Evolutionary conservation across 805 yeast species (phyloP).

Genomic region (Candida broadrunensis): DNA sequence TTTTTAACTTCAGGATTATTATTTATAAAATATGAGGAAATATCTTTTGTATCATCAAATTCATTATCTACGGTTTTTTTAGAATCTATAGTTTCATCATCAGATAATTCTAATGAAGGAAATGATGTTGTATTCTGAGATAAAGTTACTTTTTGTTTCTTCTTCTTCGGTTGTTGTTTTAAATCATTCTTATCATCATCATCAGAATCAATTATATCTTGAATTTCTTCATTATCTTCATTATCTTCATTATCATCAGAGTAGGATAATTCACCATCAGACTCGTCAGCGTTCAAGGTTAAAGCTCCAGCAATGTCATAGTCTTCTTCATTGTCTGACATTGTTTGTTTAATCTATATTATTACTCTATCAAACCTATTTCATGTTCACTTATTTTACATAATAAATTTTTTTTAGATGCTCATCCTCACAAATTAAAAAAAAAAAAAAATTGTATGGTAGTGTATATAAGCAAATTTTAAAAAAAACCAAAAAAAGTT

Average conservation of each 20-base stretch:
- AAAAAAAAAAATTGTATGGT: no score
- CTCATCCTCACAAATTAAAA: neutral
- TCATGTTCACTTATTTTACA: no score
- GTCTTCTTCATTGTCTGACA: slow-evolving; percentile 46
- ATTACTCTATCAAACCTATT: no score
- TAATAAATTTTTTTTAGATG: neutral
- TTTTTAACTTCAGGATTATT: slow-evolving; percentile 49
- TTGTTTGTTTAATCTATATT: neutral
- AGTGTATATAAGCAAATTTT: no score
- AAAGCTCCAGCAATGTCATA: slow-evolving; percentile 64
- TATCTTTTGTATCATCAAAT: slow-evolving; percentile 20
- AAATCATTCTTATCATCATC: slow-evolving; percentile 42
- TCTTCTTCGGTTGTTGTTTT: slow-evolving; percentile 23
- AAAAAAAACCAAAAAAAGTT: no score
- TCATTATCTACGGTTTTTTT: slow-evolving; percentile 29
- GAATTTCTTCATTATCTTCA: slow-evolving; percentile 31
- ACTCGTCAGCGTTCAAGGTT: slow-evolving; percentile 44
- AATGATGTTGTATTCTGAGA: slow-evolving; percentile 19
- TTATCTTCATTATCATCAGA: slow-evolving; percentile 20
- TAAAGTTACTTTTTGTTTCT: slow-evolving; percentile 18
- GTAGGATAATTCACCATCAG: slow-evolving; percentile 19
- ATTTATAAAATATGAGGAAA: slow-evolving; percentile 35
- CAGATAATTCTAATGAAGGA: slow-evolving; percentile 54
- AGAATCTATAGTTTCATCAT: slow-evolving; percentile 35
- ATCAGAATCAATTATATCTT: slow-evolving; percentile 49